Percentiles rank a stretch among this genome's conserved stretches.
These are phyloP conservation scores for Daldinia loculata DNA, from an alignment of 495 filamentous ascomycete species.

Conservation along the genomic window DNA sequence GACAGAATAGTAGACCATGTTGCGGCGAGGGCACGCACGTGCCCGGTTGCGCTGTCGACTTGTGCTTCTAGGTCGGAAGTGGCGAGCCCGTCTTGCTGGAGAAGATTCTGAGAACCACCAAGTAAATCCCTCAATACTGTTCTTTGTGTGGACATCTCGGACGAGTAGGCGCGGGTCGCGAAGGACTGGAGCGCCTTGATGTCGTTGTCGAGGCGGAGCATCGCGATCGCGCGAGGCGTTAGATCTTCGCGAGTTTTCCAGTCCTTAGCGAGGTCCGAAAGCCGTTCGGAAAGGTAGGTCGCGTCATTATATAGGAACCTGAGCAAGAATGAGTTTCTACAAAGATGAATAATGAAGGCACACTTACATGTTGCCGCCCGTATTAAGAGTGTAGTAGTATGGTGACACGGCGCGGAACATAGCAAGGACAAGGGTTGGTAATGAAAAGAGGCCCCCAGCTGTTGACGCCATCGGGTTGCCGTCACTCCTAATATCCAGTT, in stretches of 20 bases:
- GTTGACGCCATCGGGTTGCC: constrained; percentile 69
- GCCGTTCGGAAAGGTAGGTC: constrained; percentile 74
- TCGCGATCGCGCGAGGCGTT: constrained; percentile 55
- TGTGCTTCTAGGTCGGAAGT: constrained; percentile 73
- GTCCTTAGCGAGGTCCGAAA: constrained; percentile 67
- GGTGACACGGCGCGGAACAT: constrained; percentile 91
- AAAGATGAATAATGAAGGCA: not conserved
- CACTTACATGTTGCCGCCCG: constrained; percentile 76
- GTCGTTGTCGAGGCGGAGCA: constrained; percentile 73
- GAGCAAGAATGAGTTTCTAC: constrained; percentile 27
- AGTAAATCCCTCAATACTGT: constrained; percentile 85
- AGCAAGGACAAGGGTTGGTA: constrained; percentile 85
- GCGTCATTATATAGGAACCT: constrained; percentile 94
- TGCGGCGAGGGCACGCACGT: constrained; percentile 71
- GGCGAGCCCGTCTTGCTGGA: constrained; percentile 53
- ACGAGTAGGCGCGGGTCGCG: constrained; percentile 82
- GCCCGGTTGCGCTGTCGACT: constrained; percentile 71
- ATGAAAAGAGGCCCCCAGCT: constrained; percentile 74
- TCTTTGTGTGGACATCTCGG: constrained; percentile 86
- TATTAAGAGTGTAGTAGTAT: constrained; percentile 73
- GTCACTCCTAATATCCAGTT: constrained; percentile 44
- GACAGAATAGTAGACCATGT: constrained; percentile 85
- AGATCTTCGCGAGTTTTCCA: constrained; percentile 58
- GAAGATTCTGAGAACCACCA: constrained; percentile 66
- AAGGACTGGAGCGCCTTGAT: constrained; percentile 77